These are phyloP conservation scores for Oryza nivara DNA, from an alignment of 176 grass and related monocot genomes.

Conservation along the genomic window DNA sequence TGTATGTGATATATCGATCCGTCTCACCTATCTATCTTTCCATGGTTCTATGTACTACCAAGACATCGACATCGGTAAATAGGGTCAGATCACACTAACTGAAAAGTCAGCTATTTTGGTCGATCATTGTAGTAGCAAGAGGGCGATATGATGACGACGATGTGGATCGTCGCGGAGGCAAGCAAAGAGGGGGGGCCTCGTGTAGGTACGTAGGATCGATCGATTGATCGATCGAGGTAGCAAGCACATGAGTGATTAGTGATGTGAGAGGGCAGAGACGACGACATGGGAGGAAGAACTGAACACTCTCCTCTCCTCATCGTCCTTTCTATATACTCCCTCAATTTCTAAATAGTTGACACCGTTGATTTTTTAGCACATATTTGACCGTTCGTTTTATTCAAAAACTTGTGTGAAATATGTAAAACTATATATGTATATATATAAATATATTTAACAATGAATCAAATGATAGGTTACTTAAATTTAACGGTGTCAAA, in stretches of 20 bases:
- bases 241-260: not conserved
- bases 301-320: not conserved
- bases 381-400: too few species aligned
- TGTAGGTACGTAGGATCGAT: not conserved
- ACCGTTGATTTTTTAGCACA: too few species aligned
- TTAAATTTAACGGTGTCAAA: too few species aligned
- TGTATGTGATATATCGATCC: not conserved
- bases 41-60: not conserved
- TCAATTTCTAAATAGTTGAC: too few species aligned
- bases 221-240: not conserved
- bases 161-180: not conserved
- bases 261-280: not conserved
- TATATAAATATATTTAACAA: too few species aligned
- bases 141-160: not conserved
- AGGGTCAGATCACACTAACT: not conserved
- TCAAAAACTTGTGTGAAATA: too few species aligned
- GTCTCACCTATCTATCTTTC: not conserved
- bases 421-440: too few species aligned
- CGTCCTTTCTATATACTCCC: not conserved
- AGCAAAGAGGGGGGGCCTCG: not conserved
- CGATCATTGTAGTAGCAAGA: not conserved
- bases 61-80: not conserved
- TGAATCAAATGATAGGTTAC: too few species aligned
- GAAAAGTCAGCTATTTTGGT: not conserved
- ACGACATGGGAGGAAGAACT: not conserved